These are phyloP conservation scores for Sclerotiophoma versabilis DNA, from an alignment of 2,329 filamentous ascomycete genomes.

Conservation along the genomic window DNA sequence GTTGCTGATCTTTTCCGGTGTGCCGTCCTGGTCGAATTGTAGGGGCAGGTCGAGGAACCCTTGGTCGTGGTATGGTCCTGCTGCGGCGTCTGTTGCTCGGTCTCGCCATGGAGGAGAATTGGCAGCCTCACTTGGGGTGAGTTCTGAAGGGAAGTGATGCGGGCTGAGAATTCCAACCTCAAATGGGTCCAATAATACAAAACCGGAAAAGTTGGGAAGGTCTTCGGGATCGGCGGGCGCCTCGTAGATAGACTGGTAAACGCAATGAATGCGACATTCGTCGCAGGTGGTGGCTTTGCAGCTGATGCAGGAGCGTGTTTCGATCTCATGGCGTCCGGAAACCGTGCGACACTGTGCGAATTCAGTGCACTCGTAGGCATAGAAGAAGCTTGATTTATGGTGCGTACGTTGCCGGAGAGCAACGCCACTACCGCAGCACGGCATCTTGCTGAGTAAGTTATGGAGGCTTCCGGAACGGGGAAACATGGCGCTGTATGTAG, in stretches of 20 bases:
- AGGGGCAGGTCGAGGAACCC: conserved; percentile 42
- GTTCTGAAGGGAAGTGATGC: conserved; percentile 26
- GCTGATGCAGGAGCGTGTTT: conserved; percentile 33
- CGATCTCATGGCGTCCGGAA: conserved; percentile 9
- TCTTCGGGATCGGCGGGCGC: conserved; percentile 35
- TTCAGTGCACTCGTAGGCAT: conserved; percentile 31
- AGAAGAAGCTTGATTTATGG: conserved; percentile 33
- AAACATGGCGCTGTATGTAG: conserved; percentile 32
- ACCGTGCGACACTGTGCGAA: conserved; percentile 32
- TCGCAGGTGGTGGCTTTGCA: conserved; percentile 44
- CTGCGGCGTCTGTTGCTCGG: neutral
- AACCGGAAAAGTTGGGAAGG: conserved; percentile 41
- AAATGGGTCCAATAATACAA: conserved; percentile 30
- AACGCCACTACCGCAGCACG: conserved; percentile 38
- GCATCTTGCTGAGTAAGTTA: conserved; percentile 36
- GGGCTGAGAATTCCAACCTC: conserved; percentile 43
- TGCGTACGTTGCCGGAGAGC: conserved; percentile 31
- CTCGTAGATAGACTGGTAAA: conserved; percentile 43
- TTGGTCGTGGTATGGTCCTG: conserved; percentile 39
- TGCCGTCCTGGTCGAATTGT: conserved; percentile 21
- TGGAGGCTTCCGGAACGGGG: conserved; percentile 31
- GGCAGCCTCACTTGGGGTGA: neutral
- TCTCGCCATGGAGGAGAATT: conserved; percentile 2
- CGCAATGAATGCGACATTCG: conserved; percentile 46
- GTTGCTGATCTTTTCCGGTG: conserved; percentile 34